Evolutionary conservation across 371 early-diverging fungal species (phyloP).

Genomic region (Mucor circinelloides): DNA sequence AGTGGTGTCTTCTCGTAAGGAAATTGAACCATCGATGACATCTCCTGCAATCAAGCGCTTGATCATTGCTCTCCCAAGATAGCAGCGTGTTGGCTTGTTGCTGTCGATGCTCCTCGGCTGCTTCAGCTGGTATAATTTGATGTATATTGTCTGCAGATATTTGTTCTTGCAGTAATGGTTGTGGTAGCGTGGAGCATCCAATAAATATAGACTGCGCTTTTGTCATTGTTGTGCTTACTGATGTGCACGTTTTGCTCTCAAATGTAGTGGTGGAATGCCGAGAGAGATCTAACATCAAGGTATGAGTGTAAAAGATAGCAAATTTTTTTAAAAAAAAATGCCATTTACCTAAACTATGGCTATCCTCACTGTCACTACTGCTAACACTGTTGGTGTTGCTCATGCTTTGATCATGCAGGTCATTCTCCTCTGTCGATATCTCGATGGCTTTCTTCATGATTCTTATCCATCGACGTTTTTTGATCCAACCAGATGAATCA

Average conservation of each 20-base stretch:
- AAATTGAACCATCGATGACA: slow-evolving; percentile 70
- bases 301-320: neutral
- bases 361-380: neutral
- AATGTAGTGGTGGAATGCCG: neutral
- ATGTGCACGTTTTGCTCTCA: neutral
- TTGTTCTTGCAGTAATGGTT: slow-evolving; percentile 17
- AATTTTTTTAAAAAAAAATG: neutral
- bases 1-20: slow-evolving; percentile 77
- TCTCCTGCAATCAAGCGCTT: slow-evolving; percentile 64
- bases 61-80: slow-evolving; percentile 75
- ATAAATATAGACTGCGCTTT: slow-evolving; percentile 10
- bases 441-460: slow-evolving; percentile 66
- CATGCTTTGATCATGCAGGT: neutral
- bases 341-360: neutral
- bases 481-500: slow-evolving; percentile 42
- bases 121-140: neutral
- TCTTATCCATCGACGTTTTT: slow-evolving; percentile 68
- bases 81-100: slow-evolving; percentile 4
- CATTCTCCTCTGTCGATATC: neutral
- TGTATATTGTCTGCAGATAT: slow-evolving; percentile 1
- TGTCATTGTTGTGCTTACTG: slow-evolving; percentile 30
- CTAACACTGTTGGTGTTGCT: neutral
- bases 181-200: slow-evolving; percentile 19
- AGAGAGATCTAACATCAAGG: neutral
- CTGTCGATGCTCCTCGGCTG: neutral